Evolutionary conservation across 225 moss, liverwort and hornwort genomes (phyloP).

Genomic region (Straminergon stramineum): DNA sequence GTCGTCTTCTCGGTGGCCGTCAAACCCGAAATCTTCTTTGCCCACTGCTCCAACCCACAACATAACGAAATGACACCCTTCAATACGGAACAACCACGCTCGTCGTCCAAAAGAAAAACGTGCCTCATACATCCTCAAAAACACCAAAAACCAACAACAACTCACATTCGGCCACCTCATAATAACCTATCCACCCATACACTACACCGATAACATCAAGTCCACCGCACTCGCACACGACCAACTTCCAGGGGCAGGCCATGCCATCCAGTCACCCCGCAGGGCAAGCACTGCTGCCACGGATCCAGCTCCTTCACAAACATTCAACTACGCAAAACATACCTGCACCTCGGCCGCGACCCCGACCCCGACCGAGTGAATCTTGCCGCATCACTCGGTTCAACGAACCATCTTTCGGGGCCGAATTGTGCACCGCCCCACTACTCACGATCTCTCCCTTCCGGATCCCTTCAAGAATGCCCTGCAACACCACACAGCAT

Average conservation of each 20-base stretch:
- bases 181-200: not conserved
- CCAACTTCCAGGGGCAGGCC: not conserved
- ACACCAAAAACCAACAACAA: not conserved
- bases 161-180: not conserved
- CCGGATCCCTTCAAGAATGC: constrained; percentile 76
- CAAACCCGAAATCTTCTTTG: constrained; percentile 73
- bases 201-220: not conserved
- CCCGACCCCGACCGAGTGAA: constrained; percentile 55
- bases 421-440: constrained; percentile 74
- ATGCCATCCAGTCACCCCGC: not conserved
- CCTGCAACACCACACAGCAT: constrained; percentile 30
- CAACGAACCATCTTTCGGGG: constrained; percentile 46
- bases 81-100: not conserved
- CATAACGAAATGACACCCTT: not conserved
- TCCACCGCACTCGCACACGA: not conserved
- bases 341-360: constrained; percentile 83
- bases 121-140: not conserved
- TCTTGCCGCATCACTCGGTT: constrained; percentile 68
- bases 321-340: not conserved
- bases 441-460: constrained; percentile 95
- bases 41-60: constrained; percentile 15
- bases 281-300: not conserved
- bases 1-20: constrained; percentile 84
- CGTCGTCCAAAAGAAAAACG: not conserved
- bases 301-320: not conserved